These are phyloP conservation scores for Debaryomyces tyrocola DNA, from an alignment of 805 yeast genomes.

Conservation along the genomic window DNA sequence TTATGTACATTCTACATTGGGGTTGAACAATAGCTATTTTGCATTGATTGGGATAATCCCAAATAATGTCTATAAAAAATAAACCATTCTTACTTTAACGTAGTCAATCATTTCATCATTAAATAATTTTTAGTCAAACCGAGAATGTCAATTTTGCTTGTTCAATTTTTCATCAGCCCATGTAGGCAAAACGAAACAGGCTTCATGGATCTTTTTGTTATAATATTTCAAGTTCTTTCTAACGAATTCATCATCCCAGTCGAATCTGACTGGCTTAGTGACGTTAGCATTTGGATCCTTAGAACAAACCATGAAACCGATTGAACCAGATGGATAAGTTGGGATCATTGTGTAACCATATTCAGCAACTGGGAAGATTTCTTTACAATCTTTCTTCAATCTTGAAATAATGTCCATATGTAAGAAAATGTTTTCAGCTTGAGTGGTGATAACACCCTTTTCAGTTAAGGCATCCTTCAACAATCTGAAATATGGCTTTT, in stretches of 20 bases:
- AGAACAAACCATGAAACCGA: constrained; percentile 96
- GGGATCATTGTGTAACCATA: constrained; percentile 93
- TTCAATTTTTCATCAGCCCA: constrained; percentile 66
- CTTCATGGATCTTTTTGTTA: constrained; percentile 78
- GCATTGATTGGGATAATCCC: too few relatives aligned
- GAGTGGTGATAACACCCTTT: constrained; percentile 89
- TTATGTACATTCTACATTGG: too few relatives aligned
- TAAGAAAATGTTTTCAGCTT: constrained; percentile 94
- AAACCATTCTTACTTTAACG: neutral
- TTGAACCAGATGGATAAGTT: constrained; percentile 95
- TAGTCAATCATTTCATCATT: neutral
- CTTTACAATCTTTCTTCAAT: constrained; percentile 76
- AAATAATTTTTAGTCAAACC: neutral
- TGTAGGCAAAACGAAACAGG: constrained; percentile 88
- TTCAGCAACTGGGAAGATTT: constrained; percentile 88
- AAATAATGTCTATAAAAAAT: too few relatives aligned
- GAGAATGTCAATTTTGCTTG: constrained; percentile 9
- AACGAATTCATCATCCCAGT: constrained; percentile 62
- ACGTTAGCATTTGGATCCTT: constrained; percentile 70
- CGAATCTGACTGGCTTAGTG: constrained; percentile 62
- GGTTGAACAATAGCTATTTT: too few relatives aligned
- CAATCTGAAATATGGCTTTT: constrained; percentile 85
- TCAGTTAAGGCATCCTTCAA: constrained; percentile 85
- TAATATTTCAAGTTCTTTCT: constrained; percentile 73
- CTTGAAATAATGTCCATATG: constrained; percentile 82